phyloP scores from a whole-genome alignment of 257 asterid genomes.

The Mitragyna speciosa region DNA sequence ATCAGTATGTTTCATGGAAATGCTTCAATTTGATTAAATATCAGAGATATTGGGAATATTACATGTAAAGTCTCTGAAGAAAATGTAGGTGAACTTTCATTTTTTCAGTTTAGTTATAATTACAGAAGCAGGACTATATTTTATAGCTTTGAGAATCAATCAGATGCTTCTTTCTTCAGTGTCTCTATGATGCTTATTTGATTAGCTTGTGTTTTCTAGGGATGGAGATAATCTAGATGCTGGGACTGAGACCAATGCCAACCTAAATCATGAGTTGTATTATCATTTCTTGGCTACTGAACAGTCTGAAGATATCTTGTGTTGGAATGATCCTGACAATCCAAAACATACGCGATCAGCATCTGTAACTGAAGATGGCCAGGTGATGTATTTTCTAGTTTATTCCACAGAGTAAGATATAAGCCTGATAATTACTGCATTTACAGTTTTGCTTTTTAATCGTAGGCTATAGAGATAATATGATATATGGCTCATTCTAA shows the following conservation, averaged over 20 bases:
- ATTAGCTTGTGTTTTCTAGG: constrained; percentile 40
- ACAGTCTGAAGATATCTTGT: constrained; percentile 85
- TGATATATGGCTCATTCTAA: not conserved
- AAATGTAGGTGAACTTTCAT: not conserved
- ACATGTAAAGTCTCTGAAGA: not conserved
- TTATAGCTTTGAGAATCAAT: not conserved
- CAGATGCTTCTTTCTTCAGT: not conserved
- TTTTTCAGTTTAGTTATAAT: not conserved
- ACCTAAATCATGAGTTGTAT: constrained; percentile 80
- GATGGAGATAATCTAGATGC: constrained; percentile 70
- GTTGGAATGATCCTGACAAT: constrained; percentile 82
- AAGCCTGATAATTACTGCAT: not conserved
- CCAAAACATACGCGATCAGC: constrained; percentile 70
- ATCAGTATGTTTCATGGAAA: not conserved
- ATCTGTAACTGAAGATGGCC: constrained; percentile 83
- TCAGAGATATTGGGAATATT: not conserved
- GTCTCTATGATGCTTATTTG: not conserved
- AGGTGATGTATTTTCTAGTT: constrained; percentile 45
- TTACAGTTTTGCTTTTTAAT: not conserved
- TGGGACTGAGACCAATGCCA: constrained; percentile 82
- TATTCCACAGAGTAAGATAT: not conserved
- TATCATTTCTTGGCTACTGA: constrained; percentile 89
- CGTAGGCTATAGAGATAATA: not conserved
- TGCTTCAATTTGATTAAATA: not conserved
- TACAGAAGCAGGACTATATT: not conserved